phyloP scores from a whole-genome alignment of 2,329 filamentous ascomycete species.

The Aspergillus intermedius region DNA sequence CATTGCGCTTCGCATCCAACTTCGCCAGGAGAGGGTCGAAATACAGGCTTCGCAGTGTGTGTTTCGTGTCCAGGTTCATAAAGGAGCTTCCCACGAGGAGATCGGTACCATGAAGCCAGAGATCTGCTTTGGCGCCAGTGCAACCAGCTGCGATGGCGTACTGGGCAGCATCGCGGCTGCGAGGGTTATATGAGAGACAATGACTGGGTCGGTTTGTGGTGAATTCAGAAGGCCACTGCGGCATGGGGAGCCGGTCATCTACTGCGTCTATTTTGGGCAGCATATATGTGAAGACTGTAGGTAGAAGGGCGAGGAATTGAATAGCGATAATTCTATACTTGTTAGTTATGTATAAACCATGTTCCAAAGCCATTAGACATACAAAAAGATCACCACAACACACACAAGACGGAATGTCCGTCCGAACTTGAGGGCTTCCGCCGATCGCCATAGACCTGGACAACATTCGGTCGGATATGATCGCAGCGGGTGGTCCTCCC shows the following conservation, averaged over 20 bases:
- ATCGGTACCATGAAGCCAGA: conserved; percentile 18
- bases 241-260: conserved; percentile 2
- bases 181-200: conserved; percentile 19
- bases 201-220: conserved; percentile 6
- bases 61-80: conserved; percentile 3
- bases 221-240: conserved; percentile 11
- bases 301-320: conserved; percentile 16
- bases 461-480: conserved; percentile 25
- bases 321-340: conserved; percentile 12
- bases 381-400: conserved; percentile 20
- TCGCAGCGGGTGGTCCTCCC: conserved; percentile 31
- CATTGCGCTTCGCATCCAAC: conserved; percentile 9
- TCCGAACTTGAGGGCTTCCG: conserved; percentile 10
- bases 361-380: not conserved
- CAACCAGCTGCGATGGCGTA: conserved; percentile 19
- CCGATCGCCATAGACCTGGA: conserved; percentile 15
- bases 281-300: conserved; percentile 12
- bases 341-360: not conserved
- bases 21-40: conserved; percentile 16
- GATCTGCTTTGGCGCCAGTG: conserved; percentile 18
- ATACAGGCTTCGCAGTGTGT: conserved; percentile 16
- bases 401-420: conserved; percentile 16
- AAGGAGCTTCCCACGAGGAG: conserved; percentile 16
- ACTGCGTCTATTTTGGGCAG: conserved; percentile 1
- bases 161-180: conserved; percentile 14